Percentiles rank a stretch among this genome's conserved stretches.
These are phyloP conservation scores for Colletotrichum incanum DNA, from an alignment of 2,329 filamentous ascomycete species.

Conservation along the genomic window DNA sequence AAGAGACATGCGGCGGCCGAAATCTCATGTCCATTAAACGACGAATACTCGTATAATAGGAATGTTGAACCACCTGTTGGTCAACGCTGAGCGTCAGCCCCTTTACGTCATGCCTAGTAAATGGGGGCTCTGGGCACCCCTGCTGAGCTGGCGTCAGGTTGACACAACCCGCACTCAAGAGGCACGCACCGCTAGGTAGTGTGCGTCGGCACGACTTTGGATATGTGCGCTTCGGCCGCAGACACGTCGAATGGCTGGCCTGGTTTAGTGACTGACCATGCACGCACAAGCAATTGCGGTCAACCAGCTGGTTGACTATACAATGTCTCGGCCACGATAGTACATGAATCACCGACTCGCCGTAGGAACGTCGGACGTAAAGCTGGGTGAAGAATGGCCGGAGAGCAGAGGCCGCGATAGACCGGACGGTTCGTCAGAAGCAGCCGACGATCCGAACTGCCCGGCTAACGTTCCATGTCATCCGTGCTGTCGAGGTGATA, in stretches of 20 bases:
- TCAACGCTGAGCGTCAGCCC: conserved; percentile 13
- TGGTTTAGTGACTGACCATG: background rate
- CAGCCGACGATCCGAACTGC: background rate
- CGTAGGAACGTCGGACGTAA: background rate
- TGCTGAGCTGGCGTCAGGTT: conserved; percentile 26
- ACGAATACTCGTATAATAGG: background rate
- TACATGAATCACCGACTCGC: background rate
- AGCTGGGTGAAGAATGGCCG: background rate
- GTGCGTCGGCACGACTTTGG: background rate
- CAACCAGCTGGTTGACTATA: background rate
- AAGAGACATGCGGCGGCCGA: background rate
- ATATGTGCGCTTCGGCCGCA: background rate
- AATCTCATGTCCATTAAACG: background rate
- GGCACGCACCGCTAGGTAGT: background rate
- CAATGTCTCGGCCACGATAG: background rate
- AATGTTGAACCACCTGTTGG: background rate
- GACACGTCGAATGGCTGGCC: conserved; percentile 10
- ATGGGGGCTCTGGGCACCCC: conserved; percentile 14
- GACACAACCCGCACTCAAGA: background rate
- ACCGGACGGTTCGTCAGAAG: conserved; percentile 23
- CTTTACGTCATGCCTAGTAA: conserved; percentile 29
- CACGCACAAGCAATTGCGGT: background rate
- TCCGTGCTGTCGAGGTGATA: conserved; percentile 10
- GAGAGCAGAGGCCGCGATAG: conserved; percentile 5
- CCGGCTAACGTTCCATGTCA: conserved; percentile 1